Base-by-base conservation (phyloP, 2,329 filamentous ascomycete genomes). In the Onygena corvina region DNA sequence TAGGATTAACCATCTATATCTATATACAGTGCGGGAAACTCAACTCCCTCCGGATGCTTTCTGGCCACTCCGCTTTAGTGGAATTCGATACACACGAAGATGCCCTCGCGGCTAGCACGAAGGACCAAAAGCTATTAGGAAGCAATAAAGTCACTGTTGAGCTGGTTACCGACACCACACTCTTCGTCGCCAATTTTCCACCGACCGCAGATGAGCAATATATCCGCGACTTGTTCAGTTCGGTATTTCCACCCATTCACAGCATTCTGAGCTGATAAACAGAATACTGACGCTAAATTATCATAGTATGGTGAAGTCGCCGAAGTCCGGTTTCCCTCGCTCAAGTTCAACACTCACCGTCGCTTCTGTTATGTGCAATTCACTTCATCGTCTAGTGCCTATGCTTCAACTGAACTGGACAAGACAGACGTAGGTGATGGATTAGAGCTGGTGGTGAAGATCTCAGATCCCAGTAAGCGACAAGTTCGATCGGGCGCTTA, bases 351-450 rank as follows among this genome's bases (percentile, higher is more conserved):
- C 60, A 82, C 83, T 1, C 82, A 86, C 58, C 85, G 92, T 27
- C 83, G 92, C 20, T 98, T 98, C 69, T 95, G 89, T 70, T 98
- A 98, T 64, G 75, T 95, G 4, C 86, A 93, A n/a, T 95, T 95
- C 63, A 76, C 80, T 44, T 79, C 80, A 27, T 67, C 76, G 2
- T 73, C 75, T n/a, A 76, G 78, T 47, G 86, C 88, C 0, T 74
- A 79, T 33, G 79, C 77, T 45, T 89, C 89, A 1, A 83, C 81
- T 0, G 69, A 78, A 51, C 76, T 94, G 45, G 76, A 95, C 60
- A 83, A 83, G 21, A 81, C 75, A 50, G 63, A 80, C 18, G 67
- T 94, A 0, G 83, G 83, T 20, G 79, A 79, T 21, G 76, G 77
- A 23, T 81, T 81, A 57, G 80, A 76, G 56, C 73, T 98, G 0